Evolutionary conservation across 139 green algal species (phyloP), one percentile per base, ranked within the genome.

Genomic region (Coelastrella sp.): DNA sequence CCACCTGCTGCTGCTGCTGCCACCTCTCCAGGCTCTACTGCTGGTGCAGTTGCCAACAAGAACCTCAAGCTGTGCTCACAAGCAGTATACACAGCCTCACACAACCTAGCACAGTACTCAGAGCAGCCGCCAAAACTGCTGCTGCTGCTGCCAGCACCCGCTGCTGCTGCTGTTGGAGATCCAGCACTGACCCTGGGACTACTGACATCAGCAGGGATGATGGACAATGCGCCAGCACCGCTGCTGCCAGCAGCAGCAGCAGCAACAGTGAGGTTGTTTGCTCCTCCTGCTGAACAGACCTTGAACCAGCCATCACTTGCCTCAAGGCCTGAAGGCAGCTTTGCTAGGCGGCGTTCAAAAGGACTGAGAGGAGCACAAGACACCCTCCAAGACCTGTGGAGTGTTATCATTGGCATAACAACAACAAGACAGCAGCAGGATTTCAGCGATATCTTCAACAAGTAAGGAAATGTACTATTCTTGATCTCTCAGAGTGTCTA

Each of bases 261-360:
- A 40, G 57, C 37, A 25, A 37, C 59, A 30, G 40, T 15, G 13
- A 45, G 41, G 41, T 27, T 45, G 60, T 76, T 62, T 41, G 60
- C 79, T 25, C 40, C 79, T 15, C 79, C 79, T 8, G 79, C 43
- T 8, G 43, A 60, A 45, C 79, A 85, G 63, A 76, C 13, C 15
- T 73, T 74, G 60, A 85, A 74, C 79, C 79, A 85, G 45, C 79
- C 79, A 27, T 85, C 79, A 17, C 41, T 45, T 11, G 41, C 40
- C 21, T 64, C 63, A 11, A 85, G 79, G 27, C 63, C 79, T 43
- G 79, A 85, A 17, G 62, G 40, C 4, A 57, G 40, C 15, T 21
- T 27, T n/a, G 79, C 21, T 7, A 85, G 63, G 79, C 79, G 79
- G 9, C 79, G 79, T 59, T 85, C 79, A 25, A 77, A 77, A 1